A percentile compares a stretch with the other conserved stretches of the same genome.
Evolutionary conservation across 2,329 filamentous ascomycete genomes (phyloP).

Genomic region (Phyllosticta capitalensis): DNA sequence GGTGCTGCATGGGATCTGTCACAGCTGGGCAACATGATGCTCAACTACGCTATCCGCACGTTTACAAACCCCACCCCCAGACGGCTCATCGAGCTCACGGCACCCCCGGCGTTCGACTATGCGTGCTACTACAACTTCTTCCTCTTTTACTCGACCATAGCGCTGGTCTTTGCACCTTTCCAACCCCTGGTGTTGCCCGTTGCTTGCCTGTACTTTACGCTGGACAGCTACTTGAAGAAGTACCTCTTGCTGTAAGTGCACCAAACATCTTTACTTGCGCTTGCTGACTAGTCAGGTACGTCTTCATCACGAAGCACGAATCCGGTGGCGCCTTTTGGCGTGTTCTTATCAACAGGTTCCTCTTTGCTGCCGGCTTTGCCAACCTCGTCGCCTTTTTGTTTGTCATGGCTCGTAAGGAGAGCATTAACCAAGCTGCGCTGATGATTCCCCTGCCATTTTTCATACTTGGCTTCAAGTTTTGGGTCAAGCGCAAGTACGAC

Average conservation of each 20-base stretch:
- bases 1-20: constrained; percentile 91
- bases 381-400: constrained; percentile 71
- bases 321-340: constrained; percentile 92
- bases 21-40: constrained; percentile 75
- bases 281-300: constrained; percentile 40
- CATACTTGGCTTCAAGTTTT: constrained; percentile 76
- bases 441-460: constrained; percentile 69
- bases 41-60: constrained; percentile 74
- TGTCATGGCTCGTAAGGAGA: constrained; percentile 55
- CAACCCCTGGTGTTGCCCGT: constrained; percentile 83
- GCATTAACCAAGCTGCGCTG: constrained; percentile 51
- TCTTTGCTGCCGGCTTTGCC: constrained; percentile 70
- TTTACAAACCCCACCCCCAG: constrained; percentile 83
- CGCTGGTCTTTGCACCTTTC: constrained; percentile 71
- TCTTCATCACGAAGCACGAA: constrained; percentile 94
- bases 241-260: constrained; percentile 65
- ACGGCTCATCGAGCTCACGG: constrained; percentile 84
- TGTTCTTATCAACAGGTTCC: constrained; percentile 80
- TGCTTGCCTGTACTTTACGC: constrained; percentile 76
- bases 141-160: constrained; percentile 84
- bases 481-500: constrained; percentile 69
- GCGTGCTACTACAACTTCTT: constrained; percentile 98
- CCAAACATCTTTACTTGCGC: not conserved
- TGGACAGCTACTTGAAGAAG: constrained; percentile 89
- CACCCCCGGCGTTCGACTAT: constrained; percentile 87